Percentiles rank a stretch among this genome's conserved stretches.
Conservation (phyloP, 176 grass and related monocot genomes). For the Oryza meyeriana region DNA sequence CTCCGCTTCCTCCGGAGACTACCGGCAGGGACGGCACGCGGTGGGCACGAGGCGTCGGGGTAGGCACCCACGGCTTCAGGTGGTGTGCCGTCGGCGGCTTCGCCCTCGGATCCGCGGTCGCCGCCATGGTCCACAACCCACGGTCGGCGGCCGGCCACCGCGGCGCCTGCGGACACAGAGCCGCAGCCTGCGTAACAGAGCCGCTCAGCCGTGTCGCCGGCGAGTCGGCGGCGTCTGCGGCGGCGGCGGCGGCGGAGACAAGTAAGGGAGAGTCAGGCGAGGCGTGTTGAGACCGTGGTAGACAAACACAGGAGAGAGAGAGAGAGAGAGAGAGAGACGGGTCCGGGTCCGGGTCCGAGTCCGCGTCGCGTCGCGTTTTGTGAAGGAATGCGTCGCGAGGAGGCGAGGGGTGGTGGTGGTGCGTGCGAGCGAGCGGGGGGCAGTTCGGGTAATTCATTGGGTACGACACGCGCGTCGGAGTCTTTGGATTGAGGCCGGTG, state of each 20-base stretch:
- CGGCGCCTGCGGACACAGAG: background rate
- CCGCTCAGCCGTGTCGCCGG: background rate
- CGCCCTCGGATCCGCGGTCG: conserved; percentile 65
- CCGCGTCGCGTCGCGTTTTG: conserved; percentile 43
- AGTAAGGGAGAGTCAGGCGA: background rate
- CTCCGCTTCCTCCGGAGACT: conserved; percentile 3
- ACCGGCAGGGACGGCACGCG: conserved; percentile 23
- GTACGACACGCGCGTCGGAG: conserved; percentile 23
- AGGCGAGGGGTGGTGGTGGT: background rate
- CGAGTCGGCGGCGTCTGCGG: background rate
- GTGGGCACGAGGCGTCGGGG: conserved; percentile 26
- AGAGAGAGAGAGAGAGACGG: background rate
- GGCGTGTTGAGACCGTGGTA: background rate
- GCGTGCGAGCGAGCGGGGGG: conserved; percentile 4
- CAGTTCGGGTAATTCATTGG: conserved; percentile 31
- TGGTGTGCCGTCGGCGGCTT: conserved; percentile 33
- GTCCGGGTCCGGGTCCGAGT: too few species aligned
- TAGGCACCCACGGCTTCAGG: conserved; percentile 42
- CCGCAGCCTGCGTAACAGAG: background rate
- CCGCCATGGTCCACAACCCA: conserved; percentile 45
- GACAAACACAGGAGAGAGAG: background rate
- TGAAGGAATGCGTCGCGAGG: conserved; percentile 2
- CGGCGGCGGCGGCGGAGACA: conserved; percentile 15
- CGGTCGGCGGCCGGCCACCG: background rate
- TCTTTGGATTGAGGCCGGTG: background rate